Evolutionary conservation across 2,329 filamentous ascomycete genomes (phyloP).

Genomic region (Hypoxylon sp.): DNA sequence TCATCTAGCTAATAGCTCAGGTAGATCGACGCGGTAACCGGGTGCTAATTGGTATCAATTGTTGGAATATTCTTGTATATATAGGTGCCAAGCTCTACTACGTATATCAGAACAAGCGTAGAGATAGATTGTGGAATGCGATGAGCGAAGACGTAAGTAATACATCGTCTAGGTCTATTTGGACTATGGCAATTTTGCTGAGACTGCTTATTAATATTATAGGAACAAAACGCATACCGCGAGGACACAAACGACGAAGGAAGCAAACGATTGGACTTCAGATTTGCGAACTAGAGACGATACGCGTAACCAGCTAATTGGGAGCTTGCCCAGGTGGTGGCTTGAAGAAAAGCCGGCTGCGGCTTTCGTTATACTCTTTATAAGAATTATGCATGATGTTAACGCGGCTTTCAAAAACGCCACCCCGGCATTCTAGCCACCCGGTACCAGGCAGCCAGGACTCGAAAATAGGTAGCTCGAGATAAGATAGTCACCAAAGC

Average conservation of each 20-base stretch:
- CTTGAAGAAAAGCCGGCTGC: no score
- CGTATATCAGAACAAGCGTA: constrained; percentile 57
- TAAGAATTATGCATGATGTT: no score
- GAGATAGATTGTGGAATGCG: constrained; percentile 42
- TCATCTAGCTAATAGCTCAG: constrained; percentile 6
- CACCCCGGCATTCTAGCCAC: no score
- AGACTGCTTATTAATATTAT: constrained; percentile 7
- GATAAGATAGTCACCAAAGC: no score
- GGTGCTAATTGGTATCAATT: constrained; percentile 52
- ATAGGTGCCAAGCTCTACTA: constrained; percentile 58
- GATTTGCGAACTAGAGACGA: constrained; percentile 35
- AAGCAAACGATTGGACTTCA: constrained; percentile 48
- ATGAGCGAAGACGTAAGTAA: constrained; percentile 43
- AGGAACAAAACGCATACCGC: constrained; percentile 37
- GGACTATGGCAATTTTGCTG: no score
- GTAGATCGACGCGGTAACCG: constrained; percentile 59
- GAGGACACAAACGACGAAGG: constrained; percentile 34
- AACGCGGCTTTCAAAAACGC: no score
- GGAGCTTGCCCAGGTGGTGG: no score
- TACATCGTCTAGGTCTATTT: not conserved
- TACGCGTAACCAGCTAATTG: no score
- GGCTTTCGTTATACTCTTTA: no score
- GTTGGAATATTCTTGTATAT: constrained; percentile 54
- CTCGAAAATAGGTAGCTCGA: no score
- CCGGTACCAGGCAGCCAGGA: no score